Percentiles rank a stretch among this genome's conserved stretches.
Conservation (phyloP, 345 rosid species). For the Populus euphratica region DNA sequence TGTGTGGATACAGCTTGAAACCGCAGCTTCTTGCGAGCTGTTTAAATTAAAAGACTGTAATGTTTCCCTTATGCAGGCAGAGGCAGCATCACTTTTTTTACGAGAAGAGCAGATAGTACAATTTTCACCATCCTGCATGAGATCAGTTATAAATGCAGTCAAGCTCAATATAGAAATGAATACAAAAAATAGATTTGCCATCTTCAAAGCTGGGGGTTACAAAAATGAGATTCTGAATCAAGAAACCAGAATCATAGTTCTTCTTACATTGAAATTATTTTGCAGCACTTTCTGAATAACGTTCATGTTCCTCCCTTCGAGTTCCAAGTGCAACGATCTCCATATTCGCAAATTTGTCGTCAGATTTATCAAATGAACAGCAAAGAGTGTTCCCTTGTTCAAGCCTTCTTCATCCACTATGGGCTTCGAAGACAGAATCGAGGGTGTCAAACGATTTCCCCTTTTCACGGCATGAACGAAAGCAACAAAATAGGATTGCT, state of each 20-base stretch:
- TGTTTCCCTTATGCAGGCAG: background rate
- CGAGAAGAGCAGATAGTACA: background rate
- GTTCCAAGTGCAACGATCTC: conserved; percentile 29
- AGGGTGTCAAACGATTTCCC: background rate
- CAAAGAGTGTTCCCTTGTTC: conserved; percentile 10
- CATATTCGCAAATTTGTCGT: conserved; percentile 47
- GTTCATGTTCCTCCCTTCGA: conserved; percentile 19
- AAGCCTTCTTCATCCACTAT: conserved; percentile 11
- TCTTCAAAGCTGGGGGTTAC: background rate
- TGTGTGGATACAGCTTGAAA: background rate
- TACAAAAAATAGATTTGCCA: too few species aligned
- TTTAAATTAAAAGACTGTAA: background rate
- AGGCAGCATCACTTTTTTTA: background rate
- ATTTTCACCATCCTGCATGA: background rate
- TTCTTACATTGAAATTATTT: conserved; percentile 22
- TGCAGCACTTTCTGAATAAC: conserved; percentile 32
- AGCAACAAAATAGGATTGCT: conserved; percentile 30
- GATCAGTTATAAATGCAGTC: background rate
- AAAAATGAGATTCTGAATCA: background rate
- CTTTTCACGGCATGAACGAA: conserved; percentile 17
- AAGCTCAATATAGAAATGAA: background rate
- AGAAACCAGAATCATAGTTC: background rate
- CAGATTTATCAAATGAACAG: conserved; percentile 36
- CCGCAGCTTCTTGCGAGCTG: background rate
- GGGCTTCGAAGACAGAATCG: conserved; percentile 33